Evolutionary conservation across 805 yeast species (phyloP).

Genomic region (Starmerella cellae): DNA sequence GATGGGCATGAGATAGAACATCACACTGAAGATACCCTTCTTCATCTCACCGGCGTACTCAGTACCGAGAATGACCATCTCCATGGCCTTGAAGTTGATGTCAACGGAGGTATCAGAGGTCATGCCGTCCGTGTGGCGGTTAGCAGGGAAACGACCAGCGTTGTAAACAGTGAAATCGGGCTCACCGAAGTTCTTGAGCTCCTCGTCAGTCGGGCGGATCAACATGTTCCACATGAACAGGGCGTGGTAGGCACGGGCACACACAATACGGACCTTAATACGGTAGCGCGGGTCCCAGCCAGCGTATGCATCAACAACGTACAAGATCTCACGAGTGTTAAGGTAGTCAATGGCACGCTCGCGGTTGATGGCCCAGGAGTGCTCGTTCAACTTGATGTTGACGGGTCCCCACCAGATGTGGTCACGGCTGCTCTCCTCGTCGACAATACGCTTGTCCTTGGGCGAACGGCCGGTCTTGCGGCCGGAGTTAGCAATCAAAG

Average conservation of each 20-base stretch:
- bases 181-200: conserved; percentile 78
- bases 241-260: conserved; percentile 98
- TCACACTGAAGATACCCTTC: conserved; percentile 96
- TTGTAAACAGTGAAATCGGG: conserved; percentile 98
- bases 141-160: conserved; percentile 98
- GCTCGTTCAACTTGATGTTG: conserved; percentile 83
- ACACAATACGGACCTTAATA: conserved; percentile 85
- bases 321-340: conserved; percentile 87
- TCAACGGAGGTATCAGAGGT: conserved; percentile 91
- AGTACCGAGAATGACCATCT: conserved; percentile 96
- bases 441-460: conserved; percentile 94
- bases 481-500: conserved; percentile 91
- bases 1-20: conserved; percentile 97
- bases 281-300: conserved; percentile 99
- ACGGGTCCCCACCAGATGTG: conserved; percentile 99
- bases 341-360: conserved; percentile 94
- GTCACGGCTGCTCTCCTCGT: conserved; percentile 71
- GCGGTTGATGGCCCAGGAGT: conserved; percentile 89
- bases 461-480: conserved; percentile 96
- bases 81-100: conserved; percentile 93
- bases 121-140: conserved; percentile 92
- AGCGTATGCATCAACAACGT: conserved; percentile 91
- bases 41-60: conserved; percentile 99
- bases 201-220: conserved; percentile 87
- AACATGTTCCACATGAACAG: conserved; percentile 96